Evolutionary conservation across 495 filamentous ascomycete genomes (phyloP), one percentile per base, ranked within the genome.

Genomic region (Penicillium turbatum): DNA sequence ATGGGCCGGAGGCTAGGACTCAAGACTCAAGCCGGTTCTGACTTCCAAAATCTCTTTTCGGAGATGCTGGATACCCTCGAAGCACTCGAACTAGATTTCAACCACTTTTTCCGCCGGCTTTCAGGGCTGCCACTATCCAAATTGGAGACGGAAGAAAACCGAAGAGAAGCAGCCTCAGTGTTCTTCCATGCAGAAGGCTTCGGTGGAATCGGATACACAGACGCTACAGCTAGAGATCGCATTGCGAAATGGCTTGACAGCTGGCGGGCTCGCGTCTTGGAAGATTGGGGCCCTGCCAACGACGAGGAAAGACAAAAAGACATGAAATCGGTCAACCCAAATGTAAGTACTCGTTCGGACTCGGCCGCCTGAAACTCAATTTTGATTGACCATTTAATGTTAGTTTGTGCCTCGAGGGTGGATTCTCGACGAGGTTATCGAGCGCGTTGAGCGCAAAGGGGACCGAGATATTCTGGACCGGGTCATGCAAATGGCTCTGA

Each of bases 361-460:
- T 24, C 6, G 13, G 5, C 7, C 10, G 3, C 44, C 43, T 30
- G 34, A 11, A 24, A 9, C 12, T 8, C 13, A 1, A 11, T 31
- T 29, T 9, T 46, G 21, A 48, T 29, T 55, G 16, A 49, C 40
- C 60, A 26, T 46, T 39, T 29, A 13, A 17, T 17, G 16, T 15
- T 53, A 82, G 66, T 97, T 97, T 59, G 71, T 95, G 1, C 90
- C 95, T 0, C 77, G 90, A 30, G 82, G 83, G 17, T 98, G 95
- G 93, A 82, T 98, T 46, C 75, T 98, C 7, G 92, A 97, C 68
- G 93, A 97, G 70, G 59, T 97, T 6, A 97, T 98, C 56, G 79
- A 84, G 32, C 78, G 87, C 12, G 92, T 97, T 3, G 92, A 97
- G 69, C 85, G 87, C 62, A 80, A 85, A 24, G 86, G 87, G 15